phyloP scores from a whole-genome alignment of 176 grass and related monocot species.

The Carex myosuroides region DNA sequence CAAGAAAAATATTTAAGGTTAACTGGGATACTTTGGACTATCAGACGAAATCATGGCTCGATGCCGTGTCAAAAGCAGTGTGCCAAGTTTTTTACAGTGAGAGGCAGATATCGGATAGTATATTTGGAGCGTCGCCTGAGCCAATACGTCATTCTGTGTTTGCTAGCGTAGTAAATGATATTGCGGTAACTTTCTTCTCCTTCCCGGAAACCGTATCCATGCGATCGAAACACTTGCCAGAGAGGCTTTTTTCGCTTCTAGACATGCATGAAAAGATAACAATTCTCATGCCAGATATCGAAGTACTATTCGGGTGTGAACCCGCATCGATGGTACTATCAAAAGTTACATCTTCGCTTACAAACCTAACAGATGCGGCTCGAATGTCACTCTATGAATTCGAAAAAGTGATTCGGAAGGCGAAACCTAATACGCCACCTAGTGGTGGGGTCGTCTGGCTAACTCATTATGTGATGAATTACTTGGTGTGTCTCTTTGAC shows the following conservation, averaged over 20 bases:
- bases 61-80: conserved; percentile 25
- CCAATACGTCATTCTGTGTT: conserved; percentile 42
- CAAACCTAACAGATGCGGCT: conserved; percentile 29
- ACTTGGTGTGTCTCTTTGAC: conserved; percentile 62
- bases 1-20: conserved; percentile 31
- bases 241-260: conserved; percentile 66
- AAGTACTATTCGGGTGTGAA: conserved; percentile 20
- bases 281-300: conserved; percentile 32
- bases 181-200: conserved; percentile 24
- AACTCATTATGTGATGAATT: conserved; percentile 87
- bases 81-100: conserved; percentile 32
- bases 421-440: conserved; percentile 20
- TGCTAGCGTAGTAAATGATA: conserved; percentile 31
- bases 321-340: background rate
- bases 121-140: conserved; percentile 25
- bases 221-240: conserved; percentile 32
- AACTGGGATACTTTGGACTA: conserved; percentile 35
- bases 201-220: conserved; percentile 32
- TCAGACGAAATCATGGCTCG: conserved; percentile 43
- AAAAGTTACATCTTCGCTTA: background rate
- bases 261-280: conserved; percentile 51
- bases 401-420: conserved; percentile 52
- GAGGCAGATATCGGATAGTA: conserved; percentile 36
- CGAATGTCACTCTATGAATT: conserved; percentile 22
- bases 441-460: conserved; percentile 55